phyloP scores from a whole-genome alignment of 1,284 basidiomycete species.

The Microbotryum saponariae region DNA sequence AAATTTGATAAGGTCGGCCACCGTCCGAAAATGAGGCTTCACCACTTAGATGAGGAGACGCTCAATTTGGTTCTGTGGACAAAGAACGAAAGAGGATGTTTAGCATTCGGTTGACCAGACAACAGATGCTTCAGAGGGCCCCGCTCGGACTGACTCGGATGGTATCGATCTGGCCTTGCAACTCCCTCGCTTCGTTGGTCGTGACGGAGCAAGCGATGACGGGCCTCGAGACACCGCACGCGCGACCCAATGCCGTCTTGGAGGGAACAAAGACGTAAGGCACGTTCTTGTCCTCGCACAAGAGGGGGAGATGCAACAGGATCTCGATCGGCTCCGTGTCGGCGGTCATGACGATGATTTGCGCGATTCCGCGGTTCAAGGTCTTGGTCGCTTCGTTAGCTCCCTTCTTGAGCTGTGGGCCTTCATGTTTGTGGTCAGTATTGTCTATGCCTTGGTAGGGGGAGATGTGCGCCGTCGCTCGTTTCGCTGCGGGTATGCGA shows the following conservation, averaged over 20 bases:
- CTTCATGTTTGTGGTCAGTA: conserved; percentile 56
- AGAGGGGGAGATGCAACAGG: conserved; percentile 87
- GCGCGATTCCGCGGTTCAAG: conserved; percentile 95
- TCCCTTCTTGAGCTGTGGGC: conserved; percentile 98
- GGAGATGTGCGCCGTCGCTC: neutral
- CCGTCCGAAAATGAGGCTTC: too few relatives aligned
- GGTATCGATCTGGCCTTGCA: conserved; percentile 80
- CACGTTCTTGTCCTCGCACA: conserved; percentile 87
- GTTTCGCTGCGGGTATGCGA: neutral
- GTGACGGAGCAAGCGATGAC: conserved; percentile 94
- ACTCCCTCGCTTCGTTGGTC: conserved; percentile 88
- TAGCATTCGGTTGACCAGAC: neutral
- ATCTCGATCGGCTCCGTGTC: conserved; percentile 98
- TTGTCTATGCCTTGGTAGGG: conserved; percentile 50
- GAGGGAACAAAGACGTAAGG: conserved; percentile 73
- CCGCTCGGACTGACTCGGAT: conserved; percentile 53
- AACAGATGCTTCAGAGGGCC: neutral
- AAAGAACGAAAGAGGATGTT: neutral
- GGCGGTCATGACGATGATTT: conserved; percentile 96
- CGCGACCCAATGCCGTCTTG: conserved; percentile 89
- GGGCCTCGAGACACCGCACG: conserved; percentile 89
- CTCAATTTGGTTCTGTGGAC: conserved; percentile 60
- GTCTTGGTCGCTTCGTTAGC: conserved; percentile 78
- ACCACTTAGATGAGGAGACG: conserved; percentile 53
- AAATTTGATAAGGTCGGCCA: too few relatives aligned